Percentiles rank a stretch among this genome's conserved stretches.
Evolutionary conservation across 345 rosid genomes (phyloP).

Genomic region (Moricandia arvensis): DNA sequence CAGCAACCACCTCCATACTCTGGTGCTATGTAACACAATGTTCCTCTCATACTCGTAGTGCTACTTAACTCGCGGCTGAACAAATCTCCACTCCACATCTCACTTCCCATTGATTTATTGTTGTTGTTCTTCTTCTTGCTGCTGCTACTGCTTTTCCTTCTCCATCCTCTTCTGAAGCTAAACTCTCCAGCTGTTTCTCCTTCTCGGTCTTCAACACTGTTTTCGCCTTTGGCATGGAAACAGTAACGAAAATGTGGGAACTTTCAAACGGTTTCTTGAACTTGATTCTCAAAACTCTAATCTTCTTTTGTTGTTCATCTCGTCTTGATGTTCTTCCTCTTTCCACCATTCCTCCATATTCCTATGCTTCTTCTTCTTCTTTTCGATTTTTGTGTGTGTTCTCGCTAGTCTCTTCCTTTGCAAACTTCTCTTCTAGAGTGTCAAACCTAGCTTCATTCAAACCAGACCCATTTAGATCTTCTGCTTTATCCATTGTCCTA

Average conservation of each 20-base stretch:
- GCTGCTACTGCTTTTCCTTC: conserved; percentile 40
- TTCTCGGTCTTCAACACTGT: conserved; percentile 37
- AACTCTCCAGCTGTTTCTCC: conserved; percentile 74
- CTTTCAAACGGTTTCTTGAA: conserved; percentile 64
- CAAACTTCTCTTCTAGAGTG: conserved; percentile 45
- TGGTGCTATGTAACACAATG: conserved; percentile 92
- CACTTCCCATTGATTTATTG: conserved; percentile 59
- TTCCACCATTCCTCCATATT: conserved; percentile 99
- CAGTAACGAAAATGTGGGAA: conserved; percentile 57
- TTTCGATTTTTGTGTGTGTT: conserved; percentile 34
- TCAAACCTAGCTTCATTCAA: conserved; percentile 40
- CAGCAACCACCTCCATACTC: conserved; percentile 89
- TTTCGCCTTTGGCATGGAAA: conserved; percentile 48
- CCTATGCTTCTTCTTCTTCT: conserved; percentile 54
- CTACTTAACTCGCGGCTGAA: conserved; percentile 94
- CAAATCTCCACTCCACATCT: conserved; percentile 96
- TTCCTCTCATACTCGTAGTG: conserved; percentile 99
- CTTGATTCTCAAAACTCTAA: conserved; percentile 42
- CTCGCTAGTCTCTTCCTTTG: conserved; percentile 41
- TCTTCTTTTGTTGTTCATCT: conserved; percentile 42
- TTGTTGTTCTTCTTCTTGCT: conserved; percentile 43
- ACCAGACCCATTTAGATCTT: conserved; percentile 14
- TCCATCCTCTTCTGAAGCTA: conserved; percentile 89
- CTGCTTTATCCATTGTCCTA: conserved; percentile 46
- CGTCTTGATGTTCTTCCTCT: conserved; percentile 86